Percentiles rank a stretch among this genome's conserved stretches.
Evolutionary conservation across 225 moss, liverwort and hornwort species (phyloP).

Genomic region (Polytrichum formosum): DNA sequence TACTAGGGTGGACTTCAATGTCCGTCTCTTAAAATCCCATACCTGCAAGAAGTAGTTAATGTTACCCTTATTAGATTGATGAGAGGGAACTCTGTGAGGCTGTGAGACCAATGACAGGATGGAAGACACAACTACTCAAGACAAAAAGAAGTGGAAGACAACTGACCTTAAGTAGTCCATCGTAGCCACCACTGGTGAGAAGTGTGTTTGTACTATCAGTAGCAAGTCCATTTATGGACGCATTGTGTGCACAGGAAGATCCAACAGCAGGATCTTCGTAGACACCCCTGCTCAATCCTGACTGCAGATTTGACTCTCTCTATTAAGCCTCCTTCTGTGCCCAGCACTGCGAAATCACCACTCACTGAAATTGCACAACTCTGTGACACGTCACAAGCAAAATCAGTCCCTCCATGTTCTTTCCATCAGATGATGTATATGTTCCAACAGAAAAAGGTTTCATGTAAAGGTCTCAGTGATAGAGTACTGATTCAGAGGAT

Average conservation of each 20-base stretch:
- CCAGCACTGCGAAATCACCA: slow-evolving; percentile 80
- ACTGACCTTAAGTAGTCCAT: slow-evolving; percentile 64
- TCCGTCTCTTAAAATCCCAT: slow-evolving; percentile 71
- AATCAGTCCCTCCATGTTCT: background rate
- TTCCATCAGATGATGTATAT: no score
- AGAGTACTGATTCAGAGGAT: no score
- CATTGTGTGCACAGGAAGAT: slow-evolving; percentile 52
- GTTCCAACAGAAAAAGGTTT: no score
- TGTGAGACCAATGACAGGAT: background rate
- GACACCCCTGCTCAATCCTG: slow-evolving; percentile 73
- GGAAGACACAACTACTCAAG: background rate
- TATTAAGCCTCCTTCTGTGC: slow-evolving; percentile 80
- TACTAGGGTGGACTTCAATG: slow-evolving; percentile 45
- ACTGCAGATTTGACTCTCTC: slow-evolving; percentile 92
- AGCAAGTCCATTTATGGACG: slow-evolving; percentile 70
- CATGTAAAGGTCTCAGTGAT: no score
- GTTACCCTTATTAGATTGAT: background rate
- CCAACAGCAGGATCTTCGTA: slow-evolving; percentile 56
- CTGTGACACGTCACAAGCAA: slow-evolving; percentile 18
- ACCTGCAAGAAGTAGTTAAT: slow-evolving; percentile 27
- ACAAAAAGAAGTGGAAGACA: background rate
- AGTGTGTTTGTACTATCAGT: slow-evolving; percentile 78
- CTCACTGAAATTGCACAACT: slow-evolving; percentile 92
- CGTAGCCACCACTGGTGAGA: slow-evolving; percentile 79
- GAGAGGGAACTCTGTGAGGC: background rate